Percentiles rank a stretch among this genome's conserved stretches.
phyloP scores from a whole-genome alignment of 2,329 filamentous ascomycete genomes.

The Phialophora verrucosa region DNA sequence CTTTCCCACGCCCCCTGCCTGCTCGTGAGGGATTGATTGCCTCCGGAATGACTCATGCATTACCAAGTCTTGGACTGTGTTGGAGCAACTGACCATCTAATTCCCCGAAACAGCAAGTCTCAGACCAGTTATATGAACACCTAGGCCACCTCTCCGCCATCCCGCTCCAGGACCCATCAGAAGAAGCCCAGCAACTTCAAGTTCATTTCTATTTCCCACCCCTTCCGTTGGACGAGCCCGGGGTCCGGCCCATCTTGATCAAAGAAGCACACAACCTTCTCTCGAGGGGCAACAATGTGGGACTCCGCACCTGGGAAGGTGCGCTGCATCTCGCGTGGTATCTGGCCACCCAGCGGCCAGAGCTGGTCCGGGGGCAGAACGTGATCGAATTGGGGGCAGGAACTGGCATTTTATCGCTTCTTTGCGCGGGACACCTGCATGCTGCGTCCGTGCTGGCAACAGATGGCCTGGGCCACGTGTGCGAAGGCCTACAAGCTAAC shows the following conservation, averaged over 20 bases:
- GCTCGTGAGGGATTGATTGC: not conserved
- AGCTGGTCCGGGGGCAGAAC: slow-evolving; percentile 57
- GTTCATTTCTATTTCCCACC: slow-evolving; percentile 38
- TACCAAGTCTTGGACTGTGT: not conserved
- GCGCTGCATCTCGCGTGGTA: slow-evolving; percentile 68
- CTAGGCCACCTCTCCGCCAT: slow-evolving; percentile 69
- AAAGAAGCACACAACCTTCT: slow-evolving; percentile 38
- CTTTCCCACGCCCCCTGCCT: not conserved
- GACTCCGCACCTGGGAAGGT: slow-evolving; percentile 73
- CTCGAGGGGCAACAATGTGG: slow-evolving; percentile 60
- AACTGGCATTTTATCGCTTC: slow-evolving; percentile 68
- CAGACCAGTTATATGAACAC: slow-evolving; percentile 75
- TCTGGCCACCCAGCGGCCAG: slow-evolving; percentile 55
- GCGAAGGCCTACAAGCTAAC: slow-evolving; percentile 49
- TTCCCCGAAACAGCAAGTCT: slow-evolving; percentile 69
- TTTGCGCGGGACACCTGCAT: slow-evolving; percentile 65
- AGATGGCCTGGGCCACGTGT: slow-evolving; percentile 61
- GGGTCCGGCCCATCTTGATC: slow-evolving; percentile 34
- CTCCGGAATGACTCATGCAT: too few species aligned
- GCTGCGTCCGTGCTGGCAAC: slow-evolving; percentile 63
- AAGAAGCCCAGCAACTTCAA: slow-evolving; percentile 65
- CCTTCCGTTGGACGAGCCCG: slow-evolving; percentile 25
- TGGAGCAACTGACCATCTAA: slow-evolving; percentile 30
- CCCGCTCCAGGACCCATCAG: slow-evolving; percentile 67
- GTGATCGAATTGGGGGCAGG: slow-evolving; percentile 71